Percentiles rank a stretch among this genome's conserved stretches.
Conservation (phyloP, 2,329 filamentous ascomycete species). For the Cercospora sojina region DNA sequence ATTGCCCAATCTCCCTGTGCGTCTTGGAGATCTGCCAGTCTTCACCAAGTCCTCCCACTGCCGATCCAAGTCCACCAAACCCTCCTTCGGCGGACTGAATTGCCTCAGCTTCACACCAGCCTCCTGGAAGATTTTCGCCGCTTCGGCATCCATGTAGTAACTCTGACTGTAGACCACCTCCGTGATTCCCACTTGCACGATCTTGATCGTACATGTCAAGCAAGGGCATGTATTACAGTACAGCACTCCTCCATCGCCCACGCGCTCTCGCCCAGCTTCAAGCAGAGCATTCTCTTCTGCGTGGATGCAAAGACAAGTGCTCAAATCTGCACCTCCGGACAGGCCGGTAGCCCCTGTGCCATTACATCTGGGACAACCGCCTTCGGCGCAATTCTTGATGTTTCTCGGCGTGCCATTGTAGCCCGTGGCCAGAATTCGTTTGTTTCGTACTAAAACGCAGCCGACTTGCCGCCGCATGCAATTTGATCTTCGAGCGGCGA, state of each 20-base stretch:
- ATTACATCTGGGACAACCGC: slow-evolving; percentile 87
- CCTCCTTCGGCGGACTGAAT: slow-evolving; percentile 64
- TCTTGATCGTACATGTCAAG: slow-evolving; percentile 97
- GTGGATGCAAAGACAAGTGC: slow-evolving; percentile 93
- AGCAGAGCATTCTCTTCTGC: slow-evolving; percentile 96
- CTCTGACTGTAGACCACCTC: slow-evolving; percentile 94
- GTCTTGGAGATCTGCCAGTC: slow-evolving; percentile 13
- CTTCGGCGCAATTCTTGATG: slow-evolving; percentile 85
- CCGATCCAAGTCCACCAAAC: slow-evolving; percentile 22
- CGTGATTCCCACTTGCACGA: slow-evolving; percentile 89
- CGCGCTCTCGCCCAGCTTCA: slow-evolving; percentile 87
- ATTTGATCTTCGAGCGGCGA: slow-evolving; percentile 87
- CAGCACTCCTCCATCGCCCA: slow-evolving; percentile 75
- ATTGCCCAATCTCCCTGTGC: slow-evolving; percentile 2
- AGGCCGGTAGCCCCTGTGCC: slow-evolving; percentile 46
- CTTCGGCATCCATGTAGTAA: slow-evolving; percentile 88
- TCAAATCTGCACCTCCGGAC: slow-evolving; percentile 68
- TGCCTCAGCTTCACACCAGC: slow-evolving; percentile 84
- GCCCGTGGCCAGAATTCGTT: slow-evolving; percentile 87
- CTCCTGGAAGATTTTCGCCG: slow-evolving; percentile 74
- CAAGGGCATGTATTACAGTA: slow-evolving; percentile 74
- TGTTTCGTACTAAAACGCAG: slow-evolving; percentile 83
- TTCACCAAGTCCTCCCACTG: slow-evolving; percentile 16
- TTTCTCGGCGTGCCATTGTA: slow-evolving; percentile 97
- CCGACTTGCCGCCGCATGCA: slow-evolving; percentile 98